Evolutionary conservation across 768 basidiomycete genomes (phyloP).

Genomic region (Lactarius psammicola): DNA sequence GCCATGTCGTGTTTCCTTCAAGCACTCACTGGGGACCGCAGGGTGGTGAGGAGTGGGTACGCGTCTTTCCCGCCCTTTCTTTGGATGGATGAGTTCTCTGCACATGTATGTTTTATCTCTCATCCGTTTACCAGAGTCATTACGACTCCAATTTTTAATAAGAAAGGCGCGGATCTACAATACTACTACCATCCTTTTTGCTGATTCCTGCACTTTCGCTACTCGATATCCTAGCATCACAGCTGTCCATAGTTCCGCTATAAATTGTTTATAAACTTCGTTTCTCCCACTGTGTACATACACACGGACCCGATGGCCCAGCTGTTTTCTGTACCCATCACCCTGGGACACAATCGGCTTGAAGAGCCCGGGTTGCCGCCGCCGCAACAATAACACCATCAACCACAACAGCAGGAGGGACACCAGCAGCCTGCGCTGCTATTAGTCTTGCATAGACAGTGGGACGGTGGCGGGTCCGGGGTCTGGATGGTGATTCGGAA

Average conservation of each 20-base stretch:
- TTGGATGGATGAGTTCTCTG: background rate
- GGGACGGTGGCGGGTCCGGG: too few species aligned
- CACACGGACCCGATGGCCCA: too few species aligned
- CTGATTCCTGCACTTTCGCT: background rate
- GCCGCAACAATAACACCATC: too few species aligned
- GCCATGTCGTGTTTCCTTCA: conserved; percentile 33
- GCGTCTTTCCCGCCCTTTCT: background rate
- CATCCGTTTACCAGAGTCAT: background rate
- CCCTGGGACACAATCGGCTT: too few species aligned
- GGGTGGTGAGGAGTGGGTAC: conserved; percentile 1
- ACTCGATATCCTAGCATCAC: background rate
- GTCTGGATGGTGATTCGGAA: too few species aligned
- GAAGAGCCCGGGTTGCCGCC: too few species aligned
- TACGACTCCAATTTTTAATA: background rate
- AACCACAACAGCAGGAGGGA: too few species aligned
- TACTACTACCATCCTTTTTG: background rate
- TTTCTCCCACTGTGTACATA: background rate
- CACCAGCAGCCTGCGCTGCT: too few species aligned
- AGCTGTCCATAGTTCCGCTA: background rate
- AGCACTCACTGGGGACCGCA: conserved; percentile 33
- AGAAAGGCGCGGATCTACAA: too few species aligned
- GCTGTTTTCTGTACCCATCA: too few species aligned
- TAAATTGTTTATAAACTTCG: background rate
- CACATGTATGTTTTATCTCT: background rate
- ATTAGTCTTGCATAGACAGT: too few species aligned